phyloP scores from a whole-genome alignment of 148 eudicot species.

The Rhododendron henanense region DNA sequence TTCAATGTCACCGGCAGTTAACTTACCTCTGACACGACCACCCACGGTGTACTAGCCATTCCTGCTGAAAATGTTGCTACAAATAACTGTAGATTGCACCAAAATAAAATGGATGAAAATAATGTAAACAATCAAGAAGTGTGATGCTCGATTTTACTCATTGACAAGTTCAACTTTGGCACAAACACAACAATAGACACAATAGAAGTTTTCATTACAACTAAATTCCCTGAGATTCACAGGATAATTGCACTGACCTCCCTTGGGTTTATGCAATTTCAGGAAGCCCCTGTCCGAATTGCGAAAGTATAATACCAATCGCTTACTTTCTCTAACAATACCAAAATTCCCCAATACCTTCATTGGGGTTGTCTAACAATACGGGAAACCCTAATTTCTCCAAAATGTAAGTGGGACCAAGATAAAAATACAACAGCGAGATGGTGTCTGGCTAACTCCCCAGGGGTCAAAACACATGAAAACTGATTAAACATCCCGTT shows the following conservation, averaged over 20 bases:
- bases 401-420: background rate
- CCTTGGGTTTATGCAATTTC: background rate
- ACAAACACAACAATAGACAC: background rate
- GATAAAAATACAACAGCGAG: background rate
- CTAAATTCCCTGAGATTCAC: no score
- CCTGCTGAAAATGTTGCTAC: constrained; percentile 11
- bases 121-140: background rate
- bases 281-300: background rate
- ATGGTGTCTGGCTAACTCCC: background rate
- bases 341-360: background rate
- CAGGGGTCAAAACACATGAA: background rate
- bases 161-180: background rate
- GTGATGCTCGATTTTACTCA: background rate
- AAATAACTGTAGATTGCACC: constrained; percentile 9
- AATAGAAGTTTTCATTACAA: background rate
- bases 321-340: no score
- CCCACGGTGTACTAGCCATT: constrained; percentile 23
- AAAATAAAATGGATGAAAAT: background rate
- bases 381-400: background rate
- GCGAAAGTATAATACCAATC: background rate
- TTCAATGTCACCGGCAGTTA: background rate
- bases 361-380: background rate
- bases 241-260: background rate
- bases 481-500: background rate
- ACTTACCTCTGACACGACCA: constrained; percentile 28